Percentiles rank a stretch among this genome's conserved stretches.
These are phyloP conservation scores for Filosporella fistucella DNA, from an alignment of 495 filamentous ascomycete species.

Conservation along the genomic window DNA sequence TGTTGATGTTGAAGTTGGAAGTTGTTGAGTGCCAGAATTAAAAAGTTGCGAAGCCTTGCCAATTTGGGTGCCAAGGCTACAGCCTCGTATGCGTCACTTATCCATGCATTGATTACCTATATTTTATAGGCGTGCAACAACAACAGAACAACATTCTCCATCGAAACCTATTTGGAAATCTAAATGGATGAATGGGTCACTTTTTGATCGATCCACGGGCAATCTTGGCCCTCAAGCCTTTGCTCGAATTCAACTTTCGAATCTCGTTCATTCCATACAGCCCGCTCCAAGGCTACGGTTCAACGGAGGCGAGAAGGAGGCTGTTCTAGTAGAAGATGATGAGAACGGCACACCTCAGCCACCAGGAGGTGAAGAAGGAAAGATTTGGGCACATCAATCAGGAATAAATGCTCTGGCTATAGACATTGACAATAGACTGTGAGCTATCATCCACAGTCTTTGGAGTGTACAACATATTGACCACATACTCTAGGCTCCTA, in stretches of 20 bases:
- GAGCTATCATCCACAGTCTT: constrained; percentile 24
- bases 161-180: constrained; percentile 10
- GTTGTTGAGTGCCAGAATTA: too few species aligned
- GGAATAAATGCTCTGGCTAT: constrained; percentile 73
- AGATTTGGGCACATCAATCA: constrained; percentile 59
- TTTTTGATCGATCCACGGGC: constrained; percentile 69
- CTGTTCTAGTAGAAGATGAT: constrained; percentile 19
- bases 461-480: background rate
- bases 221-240: constrained; percentile 54
- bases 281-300: constrained; percentile 62
- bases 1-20: too few species aligned
- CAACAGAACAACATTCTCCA: too few species aligned
- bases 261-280: constrained; percentile 56
- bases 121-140: too few species aligned
- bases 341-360: constrained; percentile 9
- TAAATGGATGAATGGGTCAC: constrained; percentile 74
- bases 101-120: too few species aligned
- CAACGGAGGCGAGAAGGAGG: constrained; percentile 46
- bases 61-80: too few species aligned
- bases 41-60: too few species aligned
- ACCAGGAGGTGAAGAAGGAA: background rate
- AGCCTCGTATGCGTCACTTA: too few species aligned
- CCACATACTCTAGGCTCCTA: constrained; percentile 50
- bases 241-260: constrained; percentile 56
- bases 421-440: constrained; percentile 79